Conservation (phyloP, 2,329 filamentous ascomycete species). For the Geosmithia putterillii region DNA sequence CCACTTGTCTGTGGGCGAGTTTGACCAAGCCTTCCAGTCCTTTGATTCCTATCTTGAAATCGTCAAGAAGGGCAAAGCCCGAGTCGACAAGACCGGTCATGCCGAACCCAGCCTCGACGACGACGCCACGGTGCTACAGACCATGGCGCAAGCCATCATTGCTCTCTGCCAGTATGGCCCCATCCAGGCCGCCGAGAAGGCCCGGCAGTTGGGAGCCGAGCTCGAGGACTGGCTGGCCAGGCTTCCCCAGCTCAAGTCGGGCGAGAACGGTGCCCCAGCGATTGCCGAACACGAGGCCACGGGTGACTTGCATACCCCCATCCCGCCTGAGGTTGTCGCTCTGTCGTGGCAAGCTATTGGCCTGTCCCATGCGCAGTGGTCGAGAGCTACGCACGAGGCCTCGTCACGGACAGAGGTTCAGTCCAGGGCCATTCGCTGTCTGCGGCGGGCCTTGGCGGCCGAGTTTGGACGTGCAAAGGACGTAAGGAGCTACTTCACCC, state of each 20-base stretch:
- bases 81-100: conserved; percentile 68
- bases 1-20: conserved; percentile 79
- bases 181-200: conserved; percentile 64
- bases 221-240: conserved; percentile 67
- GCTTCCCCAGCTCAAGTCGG: conserved; percentile 21
- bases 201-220: conserved; percentile 54
- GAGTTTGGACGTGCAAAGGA: conserved; percentile 55
- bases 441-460: conserved; percentile 60
- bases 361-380: conserved; percentile 78
- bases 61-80: conserved; percentile 70
- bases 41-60: conserved; percentile 89
- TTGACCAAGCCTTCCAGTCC: conserved; percentile 80
- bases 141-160: conserved; percentile 67
- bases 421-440: conserved; percentile 60
- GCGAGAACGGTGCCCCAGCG: conserved; percentile 14
- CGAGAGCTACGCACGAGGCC: conserved; percentile 66
- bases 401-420: conserved; percentile 61
- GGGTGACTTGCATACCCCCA: conserved; percentile 22
- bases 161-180: conserved; percentile 76
- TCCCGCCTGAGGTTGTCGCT: conserved; percentile 52
- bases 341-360: conserved; percentile 76
- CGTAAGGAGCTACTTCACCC: conserved; percentile 65
- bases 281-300: conserved; percentile 15
- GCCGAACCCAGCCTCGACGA: conserved; percentile 62
- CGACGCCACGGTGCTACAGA: conserved; percentile 64